Evolutionary conservation across 1,284 basidiomycete genomes (phyloP), one percentile per base, ranked within the genome.

Genomic region (Laetiporus sulphureus): DNA sequence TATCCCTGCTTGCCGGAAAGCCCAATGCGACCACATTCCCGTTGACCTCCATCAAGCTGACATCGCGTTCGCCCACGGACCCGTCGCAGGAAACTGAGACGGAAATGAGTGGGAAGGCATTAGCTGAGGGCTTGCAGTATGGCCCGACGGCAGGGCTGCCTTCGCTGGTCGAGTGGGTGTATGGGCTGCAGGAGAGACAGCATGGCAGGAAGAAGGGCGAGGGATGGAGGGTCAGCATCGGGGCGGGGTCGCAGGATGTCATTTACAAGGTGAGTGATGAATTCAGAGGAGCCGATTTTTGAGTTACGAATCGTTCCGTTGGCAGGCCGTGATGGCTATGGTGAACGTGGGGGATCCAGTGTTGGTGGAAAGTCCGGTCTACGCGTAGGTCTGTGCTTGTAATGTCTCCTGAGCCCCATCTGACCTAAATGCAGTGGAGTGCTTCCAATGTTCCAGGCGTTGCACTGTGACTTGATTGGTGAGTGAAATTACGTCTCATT

Each of bases 11-110:
- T n/a, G 82, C 83, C 0, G 85, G 85, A 32, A 88, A 88, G 64
- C 95, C 95, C 20, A 95, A 95, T 59, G 76, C 84, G n/a, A 66
- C 72, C 3, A 89, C 90, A 13, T 98, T 97, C 66, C 94, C 94
- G 1, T 86, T 98, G 61, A 79, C 81, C 5, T 79, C 79, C 1
- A 64, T 96, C 50, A 77, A 72, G 36, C 73, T 88, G 55, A 75
- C 54, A 22, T 52, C 60, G n/a, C 69, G 69, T 15, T 71, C 54
- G 5, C 80, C 75, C 1, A 63, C 55, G 22, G 61, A 74, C 44
- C 57, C 68, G 29, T 56, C 56, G n/a, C 57, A 68, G 44, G 69
- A 74, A 37, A 60, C 64, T 11, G 60, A 66, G 2, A 62, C 83
- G 30, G 69, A 65, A 7, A 62, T 92, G 44, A 66, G 71, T n/a